Conservation (phyloP, 2,329 filamentous ascomycete genomes). For the Beauveria bassiana region DNA sequence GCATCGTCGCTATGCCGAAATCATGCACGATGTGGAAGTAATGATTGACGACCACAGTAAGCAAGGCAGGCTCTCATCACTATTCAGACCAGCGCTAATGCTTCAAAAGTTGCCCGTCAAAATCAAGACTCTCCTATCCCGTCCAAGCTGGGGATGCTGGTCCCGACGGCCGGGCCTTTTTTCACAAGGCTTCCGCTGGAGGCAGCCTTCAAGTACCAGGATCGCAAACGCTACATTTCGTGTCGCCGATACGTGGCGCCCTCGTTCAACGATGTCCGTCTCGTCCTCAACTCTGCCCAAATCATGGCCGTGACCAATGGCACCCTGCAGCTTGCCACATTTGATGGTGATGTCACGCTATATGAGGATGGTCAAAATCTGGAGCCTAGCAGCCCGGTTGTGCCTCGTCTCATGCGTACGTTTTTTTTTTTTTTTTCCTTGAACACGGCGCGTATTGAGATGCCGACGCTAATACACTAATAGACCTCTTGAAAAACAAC, state of each 20-base stretch:
- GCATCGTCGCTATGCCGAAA: constrained; percentile 85
- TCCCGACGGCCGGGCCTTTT: constrained; percentile 86
- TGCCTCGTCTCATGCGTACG: constrained; percentile 50
- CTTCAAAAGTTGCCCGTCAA: constrained; percentile 58
- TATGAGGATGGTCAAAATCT: constrained; percentile 86
- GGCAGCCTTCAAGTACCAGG: constrained; percentile 87
- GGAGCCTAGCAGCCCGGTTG: constrained; percentile 67
- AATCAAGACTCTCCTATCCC: constrained; percentile 55
- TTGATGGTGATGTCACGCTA: constrained; percentile 94
- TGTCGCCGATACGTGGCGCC: constrained; percentile 88
- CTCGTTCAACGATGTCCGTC: constrained; percentile 91
- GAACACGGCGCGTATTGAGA: too few species aligned
- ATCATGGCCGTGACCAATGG: constrained; percentile 81
- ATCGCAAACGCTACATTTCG: constrained; percentile 77
- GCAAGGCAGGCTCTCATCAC: constrained; percentile 12
- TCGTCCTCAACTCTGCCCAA: constrained; percentile 92
- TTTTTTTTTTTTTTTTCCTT: background rate
- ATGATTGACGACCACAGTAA: constrained; percentile 88
- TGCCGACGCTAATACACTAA: background rate
- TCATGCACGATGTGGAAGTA: constrained; percentile 85
- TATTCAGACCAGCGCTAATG: background rate
- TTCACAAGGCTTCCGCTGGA: constrained; percentile 83
- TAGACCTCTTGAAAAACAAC: constrained; percentile 65
- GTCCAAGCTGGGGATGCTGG: constrained; percentile 87
- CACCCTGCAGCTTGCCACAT: constrained; percentile 78